Conservation (phyloP, 2,329 filamentous ascomycete genomes). For the Trichoderma sp. region DNA sequence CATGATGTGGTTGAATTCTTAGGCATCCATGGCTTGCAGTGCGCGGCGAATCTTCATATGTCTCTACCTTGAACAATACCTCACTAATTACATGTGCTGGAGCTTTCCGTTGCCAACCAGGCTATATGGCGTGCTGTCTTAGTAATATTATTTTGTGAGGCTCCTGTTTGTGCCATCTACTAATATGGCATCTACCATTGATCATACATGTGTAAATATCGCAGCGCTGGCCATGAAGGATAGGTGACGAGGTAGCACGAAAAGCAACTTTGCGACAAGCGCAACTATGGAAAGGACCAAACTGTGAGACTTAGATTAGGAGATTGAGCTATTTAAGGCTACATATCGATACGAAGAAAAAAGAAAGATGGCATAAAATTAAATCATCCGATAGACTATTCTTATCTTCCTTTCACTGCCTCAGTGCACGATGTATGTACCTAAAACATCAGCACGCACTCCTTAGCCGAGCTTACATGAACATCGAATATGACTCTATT, state of each 20-base stretch:
- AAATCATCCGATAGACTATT: not conserved
- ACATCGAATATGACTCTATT: not conserved
- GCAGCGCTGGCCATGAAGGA: not conserved
- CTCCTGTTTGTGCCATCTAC: not conserved
- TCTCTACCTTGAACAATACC: no score
- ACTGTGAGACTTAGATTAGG: not conserved
- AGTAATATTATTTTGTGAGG: not conserved
- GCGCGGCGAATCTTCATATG: not conserved
- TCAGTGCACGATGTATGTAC: not conserved
- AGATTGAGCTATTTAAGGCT: not conserved
- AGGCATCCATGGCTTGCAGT: fast-evolving
- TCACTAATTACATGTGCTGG: not conserved
- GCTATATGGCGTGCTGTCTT: not conserved
- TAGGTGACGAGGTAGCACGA: no score
- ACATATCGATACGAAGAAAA: not conserved
- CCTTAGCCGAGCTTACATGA: not conserved
- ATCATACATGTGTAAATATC: not conserved
- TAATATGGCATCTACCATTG: not conserved
- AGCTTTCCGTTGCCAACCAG: not conserved
- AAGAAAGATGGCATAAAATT: not conserved
- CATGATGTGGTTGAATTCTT: not conserved
- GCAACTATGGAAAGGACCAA: not conserved
- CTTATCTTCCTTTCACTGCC: not conserved
- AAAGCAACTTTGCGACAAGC: not conserved
- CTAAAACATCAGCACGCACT: not conserved